Base-by-base conservation (phyloP, 208 protist genomes). In the Trypanosoma lewisi region DNA sequence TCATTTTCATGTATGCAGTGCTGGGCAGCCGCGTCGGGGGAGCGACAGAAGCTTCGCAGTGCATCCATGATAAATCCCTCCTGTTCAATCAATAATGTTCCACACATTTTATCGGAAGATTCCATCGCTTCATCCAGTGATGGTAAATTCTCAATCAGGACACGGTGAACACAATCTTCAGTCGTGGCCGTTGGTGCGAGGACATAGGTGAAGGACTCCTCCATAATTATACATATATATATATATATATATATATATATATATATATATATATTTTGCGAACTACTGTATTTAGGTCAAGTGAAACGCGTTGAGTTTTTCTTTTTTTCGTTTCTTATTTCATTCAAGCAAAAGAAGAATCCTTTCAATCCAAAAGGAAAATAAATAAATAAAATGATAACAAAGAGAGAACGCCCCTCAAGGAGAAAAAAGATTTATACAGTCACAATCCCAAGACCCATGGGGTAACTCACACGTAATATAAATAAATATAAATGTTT, bases 191-290 rank as follows among this genome's bases (percentile, higher is more conserved):
- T 30, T 42, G 63, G 57, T 2, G 33, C 19, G 37, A 79, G 19
- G 47, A 68, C 56, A 30, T 57, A 73, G 27, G 61, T 51, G 55
- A 64, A 64, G 4, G 16, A 25, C 17, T 73, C 52, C 33, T 66
- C 49, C 39, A 70, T 28, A 54, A 61, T 64, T 1, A 27, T 41
- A n/a, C 16, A 17, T 23, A 1, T 14, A 7, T 41, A 41, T 41
- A 16, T 16, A 41, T 41, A 41, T 41, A n/a, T n/a, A n/a, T n/a
- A n/a, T n/a, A n/a, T n/a, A n/a, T n/a, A n/a, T n/a, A n/a, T n/a
- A n/a, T n/a, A n/a, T n/a, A n/a, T n/a, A n/a, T n/a, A n/a, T n/a
- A 53, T 34, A 53, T 49, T 49, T 27, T 7, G 44, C n/a, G n/a
- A n/a, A n/a, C n/a, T n/a, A n/a, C n/a, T n/a, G n/a, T n/a, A n/a